Percentiles rank a stretch among this genome's conserved stretches.
Conservation (phyloP, 305 asterid genomes). For the Fraxinus dipetala region DNA sequence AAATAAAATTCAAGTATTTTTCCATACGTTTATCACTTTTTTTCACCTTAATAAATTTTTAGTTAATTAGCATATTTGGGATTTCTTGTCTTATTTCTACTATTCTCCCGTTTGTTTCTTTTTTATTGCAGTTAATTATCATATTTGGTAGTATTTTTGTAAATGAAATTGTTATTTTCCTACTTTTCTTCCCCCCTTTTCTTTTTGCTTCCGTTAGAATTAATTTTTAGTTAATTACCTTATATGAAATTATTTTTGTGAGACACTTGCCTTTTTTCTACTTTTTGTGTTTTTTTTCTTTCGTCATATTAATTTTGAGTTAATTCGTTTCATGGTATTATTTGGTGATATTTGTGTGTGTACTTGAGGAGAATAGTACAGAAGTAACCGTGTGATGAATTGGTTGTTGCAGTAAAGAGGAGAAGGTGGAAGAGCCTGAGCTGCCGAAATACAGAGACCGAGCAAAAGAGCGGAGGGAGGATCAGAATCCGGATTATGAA, state of each 20-base stretch:
- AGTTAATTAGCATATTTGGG: background rate
- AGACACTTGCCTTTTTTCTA: background rate
- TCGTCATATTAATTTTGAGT: background rate
- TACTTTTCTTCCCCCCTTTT: background rate
- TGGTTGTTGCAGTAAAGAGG: slow-evolving; percentile 62
- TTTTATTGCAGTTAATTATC: background rate
- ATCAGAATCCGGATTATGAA: slow-evolving; percentile 92
- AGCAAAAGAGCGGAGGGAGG: slow-evolving; percentile 94
- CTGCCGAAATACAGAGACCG: slow-evolving; percentile 85
- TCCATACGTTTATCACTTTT: background rate
- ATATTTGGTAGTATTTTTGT: background rate
- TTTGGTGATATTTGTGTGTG: slow-evolving; percentile 3
- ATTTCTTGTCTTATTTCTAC: background rate
- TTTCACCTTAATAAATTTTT: background rate
- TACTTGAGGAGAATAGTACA: background rate
- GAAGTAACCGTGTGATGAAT: slow-evolving; percentile 15
- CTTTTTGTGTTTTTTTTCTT: background rate
- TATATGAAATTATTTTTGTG: background rate
- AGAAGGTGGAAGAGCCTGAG: slow-evolving; percentile 84
- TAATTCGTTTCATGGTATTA: background rate
- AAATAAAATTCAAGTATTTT: background rate
- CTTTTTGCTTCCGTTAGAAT: background rate
- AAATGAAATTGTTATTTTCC: background rate
- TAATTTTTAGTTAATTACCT: background rate
- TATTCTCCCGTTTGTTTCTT: background rate